A percentile compares a stretch with the other conserved stretches of the same genome.
These are phyloP conservation scores for Syzygium malaccense DNA, from an alignment of 441 rosid species.

Conservation along the genomic window DNA sequence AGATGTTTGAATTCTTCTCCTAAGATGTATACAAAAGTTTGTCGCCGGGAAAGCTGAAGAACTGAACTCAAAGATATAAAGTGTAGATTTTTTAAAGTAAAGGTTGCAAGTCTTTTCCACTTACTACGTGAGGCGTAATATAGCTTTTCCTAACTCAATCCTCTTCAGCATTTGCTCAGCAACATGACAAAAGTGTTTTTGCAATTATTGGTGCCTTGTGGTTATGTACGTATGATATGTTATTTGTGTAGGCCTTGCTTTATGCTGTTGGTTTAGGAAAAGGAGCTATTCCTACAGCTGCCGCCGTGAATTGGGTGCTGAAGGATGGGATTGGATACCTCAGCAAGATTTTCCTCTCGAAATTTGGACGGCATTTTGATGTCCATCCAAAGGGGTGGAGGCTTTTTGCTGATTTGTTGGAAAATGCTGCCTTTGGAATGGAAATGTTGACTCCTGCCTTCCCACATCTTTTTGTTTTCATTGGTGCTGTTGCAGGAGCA, in stretches of 20 bases:
- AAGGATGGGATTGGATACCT: conserved; percentile 97
- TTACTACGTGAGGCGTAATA: not conserved
- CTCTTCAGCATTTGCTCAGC: not conserved
- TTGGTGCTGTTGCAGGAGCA: conserved; percentile 93
- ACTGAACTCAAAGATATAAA: not conserved
- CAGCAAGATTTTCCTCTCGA: conserved; percentile 82
- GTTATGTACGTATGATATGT: not conserved
- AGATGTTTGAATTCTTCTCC: not conserved
- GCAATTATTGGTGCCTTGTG: not conserved
- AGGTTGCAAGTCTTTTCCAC: not conserved
- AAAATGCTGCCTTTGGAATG: conserved; percentile 85
- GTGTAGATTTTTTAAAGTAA: not conserved
- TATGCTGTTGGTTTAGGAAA: conserved; percentile 97
- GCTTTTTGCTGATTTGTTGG: conserved; percentile 90
- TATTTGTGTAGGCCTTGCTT: conserved; percentile 67
- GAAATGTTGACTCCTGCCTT: conserved; percentile 92
- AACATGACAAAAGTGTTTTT: not conserved
- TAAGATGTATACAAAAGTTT: not conserved
- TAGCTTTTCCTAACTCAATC: not conserved
- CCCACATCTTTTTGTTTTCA: conserved; percentile 67
- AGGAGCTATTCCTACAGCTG: conserved; percentile 95
- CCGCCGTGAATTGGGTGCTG: conserved; percentile 95
- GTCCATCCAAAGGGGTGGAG: conserved; percentile 98
- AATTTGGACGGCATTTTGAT: conserved; percentile 94
- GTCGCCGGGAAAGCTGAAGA: not conserved